Base-by-base conservation (phyloP, 2,329 filamentous ascomycete species). In the Diplodia corticola region DNA sequence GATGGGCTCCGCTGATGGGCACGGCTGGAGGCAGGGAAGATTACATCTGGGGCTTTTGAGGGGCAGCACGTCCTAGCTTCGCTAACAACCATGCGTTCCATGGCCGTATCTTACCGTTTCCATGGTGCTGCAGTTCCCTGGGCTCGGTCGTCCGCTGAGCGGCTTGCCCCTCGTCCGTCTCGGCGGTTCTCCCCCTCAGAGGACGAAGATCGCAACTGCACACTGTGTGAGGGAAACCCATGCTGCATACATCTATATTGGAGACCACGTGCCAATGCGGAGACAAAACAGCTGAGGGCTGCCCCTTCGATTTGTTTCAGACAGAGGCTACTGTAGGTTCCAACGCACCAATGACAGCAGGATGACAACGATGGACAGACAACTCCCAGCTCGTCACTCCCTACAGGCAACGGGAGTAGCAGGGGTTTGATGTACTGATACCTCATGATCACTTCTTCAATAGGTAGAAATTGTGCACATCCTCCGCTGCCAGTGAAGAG, bases 121-220 rank as follows among this genome's bases (percentile, higher is more conserved):
- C n/a, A 33, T 24, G 28, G 26, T 46, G 44, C 44, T 35, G 35
- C 33, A 28, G 44, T 35, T 33, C 40, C 26, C 20, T 61, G n/a
- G 15, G 57, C 37, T 48, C 51, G 51, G 51, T n/a, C 33, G 24
- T 37, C n/a, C n/a, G 28, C 28, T 24, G 49, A 75, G 66, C 78
- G 13, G 24, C 15, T n/a, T 61, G 28, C 57, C 57, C 55, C 57
- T 49, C n/a, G 40, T 61, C 57, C 26, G 57, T 17, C 24, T 61
- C 44, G 57, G 57, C 57, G 40, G 44, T 24, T 22, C 28, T 24
- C 40, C 26, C 26, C 13, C 13, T 17, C 55, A 48, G 40, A 30
- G 55, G 22, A 35, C 20, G 57, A 44, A 61, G 57, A 61, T 61
- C 55, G 55, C 22, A 60, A 40, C 55, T 40, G 24, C 44, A 61